Percentiles rank a stretch among this genome's conserved stretches.
Evolutionary conservation across 768 basidiomycete genomes (phyloP).

Genomic region (Mycena kentingensis): DNA sequence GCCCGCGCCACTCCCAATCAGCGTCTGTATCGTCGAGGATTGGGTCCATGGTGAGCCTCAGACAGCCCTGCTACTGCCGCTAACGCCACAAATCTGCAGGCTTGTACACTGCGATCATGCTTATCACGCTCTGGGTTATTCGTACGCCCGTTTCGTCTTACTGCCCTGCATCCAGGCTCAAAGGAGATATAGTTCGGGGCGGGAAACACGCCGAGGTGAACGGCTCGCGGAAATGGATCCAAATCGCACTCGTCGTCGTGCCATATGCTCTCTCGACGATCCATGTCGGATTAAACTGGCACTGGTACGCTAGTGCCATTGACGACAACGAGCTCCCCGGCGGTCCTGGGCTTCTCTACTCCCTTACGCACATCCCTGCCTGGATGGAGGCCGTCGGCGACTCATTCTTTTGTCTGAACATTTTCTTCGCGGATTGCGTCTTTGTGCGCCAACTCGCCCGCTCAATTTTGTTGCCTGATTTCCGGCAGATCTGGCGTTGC

Average conservation of each 20-base stretch:
- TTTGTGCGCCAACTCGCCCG: constrained; percentile 4
- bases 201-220: not conserved
- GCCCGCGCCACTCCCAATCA: constrained; percentile 6
- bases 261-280: constrained; percentile 9
- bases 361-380: constrained; percentile 2
- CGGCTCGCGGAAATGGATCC: not conserved
- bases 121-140: constrained; percentile 6
- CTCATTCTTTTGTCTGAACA: constrained; percentile 10
- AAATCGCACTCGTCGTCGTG: constrained; percentile 7
- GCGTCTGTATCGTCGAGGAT: constrained; percentile 8
- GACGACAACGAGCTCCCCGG: constrained; percentile 9
- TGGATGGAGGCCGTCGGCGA: constrained; percentile 9
- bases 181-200: no score
- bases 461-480: not conserved
- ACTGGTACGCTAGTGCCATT: constrained; percentile 6
- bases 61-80: not conserved
- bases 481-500: constrained; percentile 10
- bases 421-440: constrained; percentile 6
- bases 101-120: constrained; percentile 5
- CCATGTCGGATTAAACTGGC: constrained; percentile 10
- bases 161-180: no score
- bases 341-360: constrained; percentile 10
- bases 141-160: not conserved
- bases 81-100: not conserved
- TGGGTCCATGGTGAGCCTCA: constrained; percentile 10